These are phyloP conservation scores for Tetraselmis striata DNA, from an alignment of 139 green algal genomes.

Conservation along the genomic window DNA sequence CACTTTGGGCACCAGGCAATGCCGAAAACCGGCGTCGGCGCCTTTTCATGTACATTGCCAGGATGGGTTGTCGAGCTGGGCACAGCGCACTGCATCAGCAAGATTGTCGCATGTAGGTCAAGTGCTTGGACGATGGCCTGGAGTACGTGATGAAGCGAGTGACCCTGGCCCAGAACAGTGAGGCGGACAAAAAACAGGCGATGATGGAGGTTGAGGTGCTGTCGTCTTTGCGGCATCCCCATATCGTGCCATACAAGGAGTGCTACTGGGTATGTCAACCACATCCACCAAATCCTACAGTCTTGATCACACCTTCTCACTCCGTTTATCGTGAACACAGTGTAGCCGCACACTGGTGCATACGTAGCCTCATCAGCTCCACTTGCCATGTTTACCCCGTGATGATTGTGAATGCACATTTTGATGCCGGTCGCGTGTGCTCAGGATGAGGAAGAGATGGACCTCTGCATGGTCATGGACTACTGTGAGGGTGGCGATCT, in stretches of 20 bases:
- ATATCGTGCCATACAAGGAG: conserved; percentile 1
- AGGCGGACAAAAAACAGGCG: background rate
- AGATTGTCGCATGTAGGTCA: background rate
- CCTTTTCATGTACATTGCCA: background rate
- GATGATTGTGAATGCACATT: background rate
- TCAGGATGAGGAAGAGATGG: background rate
- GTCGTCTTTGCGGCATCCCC: background rate
- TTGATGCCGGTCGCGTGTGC: too few species aligned
- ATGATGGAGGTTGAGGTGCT: background rate
- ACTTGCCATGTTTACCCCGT: background rate
- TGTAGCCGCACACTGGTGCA: background rate
- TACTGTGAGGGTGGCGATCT: conserved; percentile 1
- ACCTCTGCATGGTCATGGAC: conserved; percentile 1
- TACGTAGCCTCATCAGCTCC: background rate
- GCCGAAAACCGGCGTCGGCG: background rate
- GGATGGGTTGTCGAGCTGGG: background rate
- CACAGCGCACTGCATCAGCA: too few species aligned
- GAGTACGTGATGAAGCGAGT: background rate
- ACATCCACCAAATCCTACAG: background rate
- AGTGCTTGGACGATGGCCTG: background rate
- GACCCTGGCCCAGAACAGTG: background rate
- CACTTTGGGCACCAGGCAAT: background rate
- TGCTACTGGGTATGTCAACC: background rate
- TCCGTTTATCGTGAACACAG: too few species aligned
- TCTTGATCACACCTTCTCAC: too few species aligned